phyloP scores from a whole-genome alignment of 345 rosid species.

The Corymbia maculata region DNA sequence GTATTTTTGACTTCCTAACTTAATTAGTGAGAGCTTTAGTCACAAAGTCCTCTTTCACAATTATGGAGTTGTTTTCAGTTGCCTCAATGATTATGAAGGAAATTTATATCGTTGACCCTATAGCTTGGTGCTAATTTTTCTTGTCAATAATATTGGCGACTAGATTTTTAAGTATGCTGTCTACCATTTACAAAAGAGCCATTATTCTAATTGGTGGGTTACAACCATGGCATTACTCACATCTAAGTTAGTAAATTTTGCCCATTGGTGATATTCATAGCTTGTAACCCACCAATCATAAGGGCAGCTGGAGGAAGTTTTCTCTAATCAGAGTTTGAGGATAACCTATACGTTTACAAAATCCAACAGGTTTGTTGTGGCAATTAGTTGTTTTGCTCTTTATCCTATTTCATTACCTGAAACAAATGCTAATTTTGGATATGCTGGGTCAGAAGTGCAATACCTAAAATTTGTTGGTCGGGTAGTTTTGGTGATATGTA shows the following conservation, averaged over 20 bases:
- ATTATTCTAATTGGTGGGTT: neutral
- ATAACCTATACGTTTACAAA: neutral
- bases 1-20: slow-evolving; percentile 11
- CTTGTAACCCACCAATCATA: neutral
- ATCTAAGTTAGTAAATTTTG: neutral
- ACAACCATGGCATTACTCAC: neutral
- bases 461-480: neutral
- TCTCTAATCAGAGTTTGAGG: neutral
- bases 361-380: neutral
- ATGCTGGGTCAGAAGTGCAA: neutral
- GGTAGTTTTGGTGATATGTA: neutral
- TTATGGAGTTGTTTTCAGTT: neutral
- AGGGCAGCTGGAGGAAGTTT: neutral
- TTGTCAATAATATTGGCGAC: neutral
- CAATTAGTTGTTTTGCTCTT: neutral
- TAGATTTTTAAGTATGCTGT: neutral
- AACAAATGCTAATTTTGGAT: neutral
- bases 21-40: neutral
- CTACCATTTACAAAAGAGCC: neutral
- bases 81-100: neutral
- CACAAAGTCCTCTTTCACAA: neutral
- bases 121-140: neutral
- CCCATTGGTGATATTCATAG: neutral
- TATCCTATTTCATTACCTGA: neutral
- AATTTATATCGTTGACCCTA: neutral